Conservation (phyloP, 2,329 filamentous ascomycete genomes). For the Aspergillus pseudoglaucus region DNA sequence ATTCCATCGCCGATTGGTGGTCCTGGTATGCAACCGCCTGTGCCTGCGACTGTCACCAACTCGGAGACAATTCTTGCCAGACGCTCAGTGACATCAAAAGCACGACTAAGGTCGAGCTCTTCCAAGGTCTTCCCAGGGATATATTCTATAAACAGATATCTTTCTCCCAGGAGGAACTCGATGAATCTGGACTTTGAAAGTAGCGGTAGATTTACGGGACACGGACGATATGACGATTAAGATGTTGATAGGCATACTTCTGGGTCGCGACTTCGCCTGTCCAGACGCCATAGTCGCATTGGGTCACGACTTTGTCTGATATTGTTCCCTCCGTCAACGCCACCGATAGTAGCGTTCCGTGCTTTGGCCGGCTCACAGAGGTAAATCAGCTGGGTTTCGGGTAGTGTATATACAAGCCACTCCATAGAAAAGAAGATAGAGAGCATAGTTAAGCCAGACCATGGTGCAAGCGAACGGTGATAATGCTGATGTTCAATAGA, state of each 20-base stretch:
- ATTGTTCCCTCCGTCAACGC: conserved; percentile 6
- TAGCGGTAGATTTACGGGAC: conserved; percentile 16
- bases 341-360: conserved; percentile 3
- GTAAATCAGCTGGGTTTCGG: neutral
- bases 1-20: conserved; percentile 10
- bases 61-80: conserved; percentile 11
- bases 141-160: conserved; percentile 23
- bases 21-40: conserved; percentile 7
- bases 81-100: conserved; percentile 8
- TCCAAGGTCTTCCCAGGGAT: conserved; percentile 11
- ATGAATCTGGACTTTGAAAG: conserved; percentile 9
- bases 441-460: neutral
- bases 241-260: conserved; percentile 11
- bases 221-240: conserved; percentile 12
- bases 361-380: conserved; percentile 4
- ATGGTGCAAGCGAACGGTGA: neutral
- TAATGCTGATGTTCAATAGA: too few relatives aligned
- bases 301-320: conserved; percentile 11
- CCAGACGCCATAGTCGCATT: conserved; percentile 13
- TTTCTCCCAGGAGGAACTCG: neutral
- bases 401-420: neutral
- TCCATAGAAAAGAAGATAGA: neutral
- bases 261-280: conserved; percentile 15
- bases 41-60: conserved; percentile 7
- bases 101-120: conserved; percentile 6